Evolutionary conservation across 306 rosid genomes (phyloP).

Genomic region (Castanopsis chinensis): DNA sequence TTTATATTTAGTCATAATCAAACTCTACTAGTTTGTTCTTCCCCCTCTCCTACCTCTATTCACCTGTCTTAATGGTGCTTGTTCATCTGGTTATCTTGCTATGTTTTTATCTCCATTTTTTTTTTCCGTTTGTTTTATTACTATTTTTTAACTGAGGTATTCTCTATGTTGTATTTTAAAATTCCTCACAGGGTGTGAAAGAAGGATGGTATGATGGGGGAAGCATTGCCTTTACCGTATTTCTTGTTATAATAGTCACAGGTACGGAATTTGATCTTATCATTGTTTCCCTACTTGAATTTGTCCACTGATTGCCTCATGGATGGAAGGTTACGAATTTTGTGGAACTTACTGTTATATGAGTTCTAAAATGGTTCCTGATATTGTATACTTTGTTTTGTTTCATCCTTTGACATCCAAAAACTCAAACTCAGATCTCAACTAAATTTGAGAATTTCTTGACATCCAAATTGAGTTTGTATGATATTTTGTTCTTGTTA

Average conservation of each 20-base stretch:
- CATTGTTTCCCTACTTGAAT: conserved; percentile 11
- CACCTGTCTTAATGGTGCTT: conserved; percentile 6
- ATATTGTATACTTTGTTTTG: not conserved
- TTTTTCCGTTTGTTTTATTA: not conserved
- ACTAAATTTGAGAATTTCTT: not conserved
- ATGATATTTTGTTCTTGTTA: not conserved
- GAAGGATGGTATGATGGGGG: conserved; percentile 99
- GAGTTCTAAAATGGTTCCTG: not conserved
- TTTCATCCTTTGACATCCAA: not conserved
- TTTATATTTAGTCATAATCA: not conserved
- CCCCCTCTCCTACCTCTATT: not conserved
- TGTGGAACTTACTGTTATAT: not conserved
- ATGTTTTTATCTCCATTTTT: not conserved
- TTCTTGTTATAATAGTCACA: conserved; percentile 85
- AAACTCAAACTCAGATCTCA: not conserved
- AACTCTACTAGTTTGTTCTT: not conserved
- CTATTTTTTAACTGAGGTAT: conserved; percentile 7
- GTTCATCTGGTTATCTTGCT: conserved; percentile 9
- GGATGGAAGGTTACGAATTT: not conserved
- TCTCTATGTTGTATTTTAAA: conserved; percentile 15
- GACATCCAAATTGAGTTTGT: not conserved
- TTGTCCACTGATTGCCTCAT: not conserved
- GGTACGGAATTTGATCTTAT: conserved; percentile 44
- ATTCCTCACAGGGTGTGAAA: conserved; percentile 54
- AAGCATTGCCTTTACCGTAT: conserved; percentile 84